Conservation (phyloP, 2,329 filamentous ascomycete genomes). For the Colletotrichum aenigma region DNA sequence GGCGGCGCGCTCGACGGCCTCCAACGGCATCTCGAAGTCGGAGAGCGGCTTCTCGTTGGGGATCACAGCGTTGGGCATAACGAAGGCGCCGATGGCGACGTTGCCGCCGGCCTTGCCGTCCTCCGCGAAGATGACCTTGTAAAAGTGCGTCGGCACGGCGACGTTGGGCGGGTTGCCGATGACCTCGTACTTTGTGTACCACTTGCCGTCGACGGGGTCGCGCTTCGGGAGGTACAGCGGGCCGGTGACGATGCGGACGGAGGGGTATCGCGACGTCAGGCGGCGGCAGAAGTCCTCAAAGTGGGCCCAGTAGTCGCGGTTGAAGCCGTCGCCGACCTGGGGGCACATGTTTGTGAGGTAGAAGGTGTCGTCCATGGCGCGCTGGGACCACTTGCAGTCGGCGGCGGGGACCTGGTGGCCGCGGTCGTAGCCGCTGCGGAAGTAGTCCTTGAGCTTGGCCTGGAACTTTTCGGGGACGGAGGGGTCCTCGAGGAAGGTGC, state of each 20-base stretch:
- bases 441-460: slow-evolving; percentile 91
- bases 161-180: slow-evolving; percentile 93
- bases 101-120: slow-evolving; percentile 72
- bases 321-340: slow-evolving; percentile 97
- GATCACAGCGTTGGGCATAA: slow-evolving; percentile 90
- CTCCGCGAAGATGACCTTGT: slow-evolving; percentile 98
- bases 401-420: slow-evolving; percentile 97
- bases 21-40: slow-evolving; percentile 94
- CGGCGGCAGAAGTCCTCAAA: slow-evolving; percentile 96
- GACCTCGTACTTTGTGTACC: slow-evolving; percentile 94
- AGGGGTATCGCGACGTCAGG: slow-evolving; percentile 80
- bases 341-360: slow-evolving; percentile 96
- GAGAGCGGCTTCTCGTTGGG: slow-evolving; percentile 83
- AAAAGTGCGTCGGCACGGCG: slow-evolving; percentile 97
- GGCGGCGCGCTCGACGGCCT: slow-evolving; percentile 89
- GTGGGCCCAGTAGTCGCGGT: slow-evolving; percentile 98
- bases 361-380: slow-evolving; percentile 95
- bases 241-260: slow-evolving; percentile 89
- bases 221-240: slow-evolving; percentile 90
- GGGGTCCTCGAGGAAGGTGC: slow-evolving; percentile 81
- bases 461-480: slow-evolving; percentile 85
- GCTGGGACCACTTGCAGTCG: slow-evolving; percentile 93
- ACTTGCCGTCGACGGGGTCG: slow-evolving; percentile 85
- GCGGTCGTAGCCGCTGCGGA: slow-evolving; percentile 90
- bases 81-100: slow-evolving; percentile 91